These are phyloP conservation scores for Colletotrichum sp. DNA, from an alignment of 2,329 filamentous ascomycete genomes.

Conservation along the genomic window DNA sequence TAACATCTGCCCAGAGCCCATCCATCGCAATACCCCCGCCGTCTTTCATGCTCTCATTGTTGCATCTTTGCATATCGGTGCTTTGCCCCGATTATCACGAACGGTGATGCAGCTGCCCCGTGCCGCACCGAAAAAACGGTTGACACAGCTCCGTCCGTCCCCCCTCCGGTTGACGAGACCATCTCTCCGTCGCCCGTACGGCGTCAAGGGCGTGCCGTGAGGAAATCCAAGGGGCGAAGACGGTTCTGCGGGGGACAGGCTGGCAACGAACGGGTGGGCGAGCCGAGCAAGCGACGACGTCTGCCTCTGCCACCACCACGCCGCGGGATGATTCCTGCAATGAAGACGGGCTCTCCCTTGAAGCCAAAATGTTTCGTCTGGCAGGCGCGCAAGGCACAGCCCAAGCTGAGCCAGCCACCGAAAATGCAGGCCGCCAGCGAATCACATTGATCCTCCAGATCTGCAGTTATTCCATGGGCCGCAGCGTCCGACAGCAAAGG, in stretches of 20 bases:
- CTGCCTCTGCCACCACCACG: not conserved
- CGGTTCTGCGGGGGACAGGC: not conserved
- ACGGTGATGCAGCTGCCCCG: not conserved
- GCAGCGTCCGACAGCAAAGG: not conserved
- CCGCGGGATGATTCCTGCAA: not conserved
- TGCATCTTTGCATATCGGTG: not conserved
- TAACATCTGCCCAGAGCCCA: not conserved
- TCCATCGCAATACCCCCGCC: not conserved
- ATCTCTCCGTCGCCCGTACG: not conserved
- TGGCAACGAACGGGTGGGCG: not conserved
- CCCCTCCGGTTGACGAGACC: not conserved
- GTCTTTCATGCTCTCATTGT: not conserved
- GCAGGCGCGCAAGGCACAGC: not conserved
- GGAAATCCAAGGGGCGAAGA: not conserved
- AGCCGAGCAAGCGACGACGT: not conserved
- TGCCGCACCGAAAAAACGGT: not conserved
- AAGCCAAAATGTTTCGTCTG: not conserved
- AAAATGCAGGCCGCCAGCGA: not conserved
- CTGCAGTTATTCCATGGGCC: not conserved
- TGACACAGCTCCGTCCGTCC: not conserved
- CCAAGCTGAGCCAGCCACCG: not conserved
- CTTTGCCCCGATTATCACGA: not conserved
- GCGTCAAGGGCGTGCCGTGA: not conserved
- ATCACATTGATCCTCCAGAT: not conserved
- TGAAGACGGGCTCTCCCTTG: not conserved